Evolutionary conservation across 768 basidiomycete species (phyloP), one percentile per base, ranked within the genome.

Genomic region (Epithele typhae): DNA sequence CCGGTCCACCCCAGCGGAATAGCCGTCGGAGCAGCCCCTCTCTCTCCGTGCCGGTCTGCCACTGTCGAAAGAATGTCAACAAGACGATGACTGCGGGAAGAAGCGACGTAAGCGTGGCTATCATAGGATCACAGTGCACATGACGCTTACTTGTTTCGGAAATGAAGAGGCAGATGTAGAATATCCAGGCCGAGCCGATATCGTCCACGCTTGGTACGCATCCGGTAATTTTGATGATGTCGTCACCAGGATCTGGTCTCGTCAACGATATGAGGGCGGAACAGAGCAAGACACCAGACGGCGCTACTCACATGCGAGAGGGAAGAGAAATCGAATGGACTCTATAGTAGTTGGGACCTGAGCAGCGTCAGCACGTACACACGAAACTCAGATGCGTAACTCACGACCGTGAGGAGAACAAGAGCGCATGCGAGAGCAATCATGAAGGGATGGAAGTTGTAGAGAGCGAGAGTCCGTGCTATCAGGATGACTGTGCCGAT

Each of bases 401-500:
- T 12, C 8, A 46, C 45, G 11, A 46, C 17, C 21, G 40, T 27
- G 32, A 27, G 27, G 32, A 46, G 19, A 2, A 14, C 23, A 9
- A 32, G n/a, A 15, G 36, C 37, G 3, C 7, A 19, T 37, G 32
- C 30, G 11, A 32, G 5, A 21, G 14, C 17, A 2, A 37, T 14
- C 12, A 46, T 32, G 27, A 25, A 33, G 7, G 8, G 30, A 1
- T 19, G 11, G 38, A 46, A 46, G 4, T 40, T 30, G 38, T 46
- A 40, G 15, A 46, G 14, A 15, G 45, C 45, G 25, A 46, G 38
- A 6, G 45, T 46, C 32, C 45, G 27, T 9, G 39, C 45, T 6
- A 46, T 38, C 1, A 46, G 23, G 22, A 46, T 46, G 1, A 24
- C 45, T 46, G 4, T 17, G 14, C 0, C 11, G 6, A 21, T 4